Conservation (phyloP, 2,329 filamentous ascomycete genomes). For the Nemania serpens region DNA sequence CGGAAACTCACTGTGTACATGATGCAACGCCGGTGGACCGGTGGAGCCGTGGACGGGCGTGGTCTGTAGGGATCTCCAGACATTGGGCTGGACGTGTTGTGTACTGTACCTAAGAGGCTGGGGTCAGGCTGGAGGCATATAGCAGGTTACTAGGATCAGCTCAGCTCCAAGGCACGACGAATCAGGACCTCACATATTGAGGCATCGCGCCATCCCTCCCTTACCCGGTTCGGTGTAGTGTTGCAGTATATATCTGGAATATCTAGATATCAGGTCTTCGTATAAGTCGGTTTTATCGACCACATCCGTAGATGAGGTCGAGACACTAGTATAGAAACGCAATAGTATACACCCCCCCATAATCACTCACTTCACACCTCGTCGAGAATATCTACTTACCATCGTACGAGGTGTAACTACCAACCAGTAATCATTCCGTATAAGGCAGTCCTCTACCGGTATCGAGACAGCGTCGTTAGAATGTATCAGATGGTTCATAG, state of each 20-base stretch:
- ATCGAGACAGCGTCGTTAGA: neutral
- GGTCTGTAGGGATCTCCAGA: neutral
- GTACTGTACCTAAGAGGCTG: too few relatives aligned
- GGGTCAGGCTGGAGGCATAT: neutral
- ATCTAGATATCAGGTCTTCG: neutral
- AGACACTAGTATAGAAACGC: neutral
- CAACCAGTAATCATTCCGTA: constrained; percentile 11
- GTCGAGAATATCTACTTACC: neutral
- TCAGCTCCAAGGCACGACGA: constrained; percentile 20
- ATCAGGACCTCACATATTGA: constrained; percentile 6
- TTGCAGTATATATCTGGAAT: neutral
- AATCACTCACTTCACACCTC: neutral
- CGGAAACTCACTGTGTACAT: constrained; percentile 6
- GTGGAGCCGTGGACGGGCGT: neutral
- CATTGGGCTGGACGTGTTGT: too few relatives aligned
- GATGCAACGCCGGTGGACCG: neutral
- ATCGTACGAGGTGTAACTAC: constrained; percentile 3
- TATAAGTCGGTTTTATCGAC: neutral
- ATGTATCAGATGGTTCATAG: constrained; percentile 1
- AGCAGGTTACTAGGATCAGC: constrained; percentile 6
- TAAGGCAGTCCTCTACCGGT: constrained; percentile 12
- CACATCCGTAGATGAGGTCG: neutral
- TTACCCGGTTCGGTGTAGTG: neutral
- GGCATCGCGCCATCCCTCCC: neutral
- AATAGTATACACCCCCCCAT: constrained; percentile 1